A percentile compares a stretch with the other conserved stretches of the same genome.
These are phyloP conservation scores for Diplodia seriata DNA, from an alignment of 2,329 filamentous ascomycete species.

Conservation along the genomic window DNA sequence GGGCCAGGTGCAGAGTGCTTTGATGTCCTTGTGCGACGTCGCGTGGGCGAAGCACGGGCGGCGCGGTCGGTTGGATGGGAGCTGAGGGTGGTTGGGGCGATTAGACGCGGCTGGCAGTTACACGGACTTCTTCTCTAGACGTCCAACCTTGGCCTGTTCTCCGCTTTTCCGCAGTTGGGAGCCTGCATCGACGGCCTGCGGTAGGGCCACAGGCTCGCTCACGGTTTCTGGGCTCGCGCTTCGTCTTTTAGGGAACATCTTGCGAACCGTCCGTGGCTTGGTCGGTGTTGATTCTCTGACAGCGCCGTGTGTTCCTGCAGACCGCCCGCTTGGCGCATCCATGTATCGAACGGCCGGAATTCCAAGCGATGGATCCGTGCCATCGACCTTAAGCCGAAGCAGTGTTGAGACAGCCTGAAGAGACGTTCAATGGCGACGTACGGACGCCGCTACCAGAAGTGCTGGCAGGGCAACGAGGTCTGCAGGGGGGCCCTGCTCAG, in stretches of 20 bases:
- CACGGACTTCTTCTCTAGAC: not conserved
- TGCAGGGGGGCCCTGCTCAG: too few relatives aligned
- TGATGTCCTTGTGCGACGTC: constrained; percentile 13
- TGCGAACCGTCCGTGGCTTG: not conserved
- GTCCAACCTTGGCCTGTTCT: not conserved
- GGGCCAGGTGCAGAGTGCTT: constrained; percentile 13
- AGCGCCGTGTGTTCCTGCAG: not conserved
- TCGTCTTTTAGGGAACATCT: not conserved
- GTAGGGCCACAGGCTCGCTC: not conserved
- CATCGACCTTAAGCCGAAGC: not conserved
- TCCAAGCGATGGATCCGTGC: not conserved
- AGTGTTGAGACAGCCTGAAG: not conserved
- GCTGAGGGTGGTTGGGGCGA: too few relatives aligned
- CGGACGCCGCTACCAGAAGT: too few relatives aligned
- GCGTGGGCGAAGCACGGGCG: constrained; percentile 10
- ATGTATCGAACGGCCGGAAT: not conserved
- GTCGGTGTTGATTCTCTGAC: too few relatives aligned
- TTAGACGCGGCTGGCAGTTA: not conserved
- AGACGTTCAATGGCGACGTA: not conserved
- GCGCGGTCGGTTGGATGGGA: not conserved
- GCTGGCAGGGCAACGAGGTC: too few relatives aligned
- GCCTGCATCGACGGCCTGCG: not conserved
- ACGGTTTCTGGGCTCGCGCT: not conserved
- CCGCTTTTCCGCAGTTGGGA: not conserved
- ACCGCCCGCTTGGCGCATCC: not conserved